Conservation (phyloP, 192 early-diverging fungal genomes). For the Coemansia sp. region DNA sequence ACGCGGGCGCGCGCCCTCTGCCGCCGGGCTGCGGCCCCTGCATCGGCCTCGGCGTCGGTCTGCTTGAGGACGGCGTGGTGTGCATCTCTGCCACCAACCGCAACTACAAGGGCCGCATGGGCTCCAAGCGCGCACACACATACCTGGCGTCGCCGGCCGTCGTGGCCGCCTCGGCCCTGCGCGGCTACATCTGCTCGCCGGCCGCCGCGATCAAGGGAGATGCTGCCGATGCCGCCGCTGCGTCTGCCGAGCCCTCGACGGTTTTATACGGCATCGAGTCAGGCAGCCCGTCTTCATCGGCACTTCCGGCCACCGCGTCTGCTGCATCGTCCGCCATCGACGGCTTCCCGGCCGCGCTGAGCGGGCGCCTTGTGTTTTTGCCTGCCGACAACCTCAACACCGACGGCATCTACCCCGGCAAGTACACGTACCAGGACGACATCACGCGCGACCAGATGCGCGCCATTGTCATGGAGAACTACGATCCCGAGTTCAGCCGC, state of each 20-base stretch:
- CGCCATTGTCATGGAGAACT: slow-evolving; percentile 98
- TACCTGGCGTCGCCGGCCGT: slow-evolving; percentile 96
- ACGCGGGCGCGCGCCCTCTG: slow-evolving; percentile 84
- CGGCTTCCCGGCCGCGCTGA: slow-evolving; percentile 73
- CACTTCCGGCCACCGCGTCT: slow-evolving; percentile 1
- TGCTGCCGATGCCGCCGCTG: slow-evolving; percentile 4
- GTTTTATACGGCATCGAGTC: slow-evolving; percentile 37
- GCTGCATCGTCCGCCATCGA: slow-evolving; percentile 29
- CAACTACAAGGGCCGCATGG: slow-evolving; percentile 99
- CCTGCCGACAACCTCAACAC: slow-evolving; percentile 96
- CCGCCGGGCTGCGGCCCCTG: slow-evolving; percentile 98
- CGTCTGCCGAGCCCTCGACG: slow-evolving; percentile 4
- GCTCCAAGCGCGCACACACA: slow-evolving; percentile 83
- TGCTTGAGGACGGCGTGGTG: slow-evolving; percentile 94
- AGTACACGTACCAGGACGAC: slow-evolving; percentile 98
- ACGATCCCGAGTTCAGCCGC: slow-evolving; percentile 82
- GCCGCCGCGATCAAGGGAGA: slow-evolving; percentile 28
- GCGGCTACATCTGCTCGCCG: slow-evolving; percentile 77
- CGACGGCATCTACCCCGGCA: slow-evolving; percentile 97
- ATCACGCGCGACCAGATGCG: slow-evolving; percentile 86
- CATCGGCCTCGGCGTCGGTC: slow-evolving; percentile 86
- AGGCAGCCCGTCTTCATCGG: slow-evolving; percentile 5
- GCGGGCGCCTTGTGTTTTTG: slow-evolving; percentile 85
- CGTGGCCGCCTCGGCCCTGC: slow-evolving; percentile 89
- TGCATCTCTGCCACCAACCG: slow-evolving; percentile 99